Conservation (phyloP, 192 early-diverging fungal species). For the Mortierella claussenii region DNA sequence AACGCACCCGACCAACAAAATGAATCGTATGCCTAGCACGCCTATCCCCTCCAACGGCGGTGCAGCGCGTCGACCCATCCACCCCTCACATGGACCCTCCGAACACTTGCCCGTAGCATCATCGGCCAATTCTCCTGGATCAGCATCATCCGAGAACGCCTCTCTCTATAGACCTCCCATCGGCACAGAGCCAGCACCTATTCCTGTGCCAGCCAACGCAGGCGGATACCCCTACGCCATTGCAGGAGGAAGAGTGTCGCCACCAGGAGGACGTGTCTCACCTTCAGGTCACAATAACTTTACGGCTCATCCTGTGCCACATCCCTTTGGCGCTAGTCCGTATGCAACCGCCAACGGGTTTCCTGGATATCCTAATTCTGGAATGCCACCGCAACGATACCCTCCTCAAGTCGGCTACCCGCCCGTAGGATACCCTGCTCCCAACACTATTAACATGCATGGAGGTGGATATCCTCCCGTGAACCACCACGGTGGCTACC, state of each 20-base stretch:
- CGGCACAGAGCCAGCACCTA: slow-evolving; percentile 1
- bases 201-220: not conserved
- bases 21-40: slow-evolving; percentile 10
- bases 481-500: slow-evolving; percentile 10
- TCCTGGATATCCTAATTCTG: not conserved
- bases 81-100: slow-evolving; percentile 6
- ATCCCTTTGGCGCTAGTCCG: not conserved
- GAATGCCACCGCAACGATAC: slow-evolving; percentile 2
- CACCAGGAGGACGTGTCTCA: slow-evolving; percentile 17
- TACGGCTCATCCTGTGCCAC: not conserved
- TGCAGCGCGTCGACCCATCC: slow-evolving; percentile 21
- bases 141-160: not conserved
- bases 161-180: slow-evolving; percentile 14
- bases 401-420: slow-evolving; percentile 22
- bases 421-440: slow-evolving; percentile 15
- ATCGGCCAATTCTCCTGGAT: not conserved
- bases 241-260: slow-evolving; percentile 1
- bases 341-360: slow-evolving; percentile 10
- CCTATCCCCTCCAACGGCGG: slow-evolving; percentile 2
- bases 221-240: slow-evolving; percentile 1
- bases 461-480: slow-evolving; percentile 5
- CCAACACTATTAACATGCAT: slow-evolving; percentile 1
- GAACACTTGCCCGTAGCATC: not conserved
- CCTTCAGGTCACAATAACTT: slow-evolving; percentile 20
- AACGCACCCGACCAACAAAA: slow-evolving; percentile 13